A percentile compares a stretch with the other conserved stretches of the same genome.
Evolutionary conservation across 768 basidiomycete genomes (phyloP).

Genomic region (Epithele typhae): DNA sequence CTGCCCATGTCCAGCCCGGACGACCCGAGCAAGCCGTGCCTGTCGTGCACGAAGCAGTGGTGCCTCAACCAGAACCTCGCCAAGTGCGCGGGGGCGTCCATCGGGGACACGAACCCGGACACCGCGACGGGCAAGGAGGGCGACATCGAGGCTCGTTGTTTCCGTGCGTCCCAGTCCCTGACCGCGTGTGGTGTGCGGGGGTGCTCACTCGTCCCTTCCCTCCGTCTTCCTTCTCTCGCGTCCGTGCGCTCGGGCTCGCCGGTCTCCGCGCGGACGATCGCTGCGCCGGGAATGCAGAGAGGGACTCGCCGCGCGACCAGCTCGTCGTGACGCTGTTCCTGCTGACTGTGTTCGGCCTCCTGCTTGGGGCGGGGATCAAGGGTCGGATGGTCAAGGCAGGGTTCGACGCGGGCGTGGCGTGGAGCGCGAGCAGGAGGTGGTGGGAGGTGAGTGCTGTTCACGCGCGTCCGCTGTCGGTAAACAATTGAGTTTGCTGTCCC

Average conservation of each 20-base stretch:
- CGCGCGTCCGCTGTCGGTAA: neutral
- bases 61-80: conserved; percentile 87
- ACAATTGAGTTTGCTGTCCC: conserved; percentile 5
- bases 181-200: neutral
- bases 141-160: conserved; percentile 93
- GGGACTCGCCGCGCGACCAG: conserved; percentile 94
- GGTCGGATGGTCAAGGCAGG: conserved; percentile 78
- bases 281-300: conserved; percentile 44
- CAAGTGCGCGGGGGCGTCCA: conserved; percentile 74
- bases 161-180: conserved; percentile 57
- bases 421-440: conserved; percentile 66
- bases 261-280: neutral
- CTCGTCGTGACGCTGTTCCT: conserved; percentile 89
- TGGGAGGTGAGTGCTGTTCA: conserved; percentile 60
- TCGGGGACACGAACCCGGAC: conserved; percentile 88
- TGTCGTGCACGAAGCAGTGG: conserved; percentile 94
- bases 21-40: conserved; percentile 84
- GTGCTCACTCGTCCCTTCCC: too few relatives aligned
- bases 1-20: conserved; percentile 76
- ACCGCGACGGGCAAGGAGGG: conserved; percentile 94
- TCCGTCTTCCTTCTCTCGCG: conserved; percentile 4
- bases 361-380: conserved; percentile 82
- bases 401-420: conserved; percentile 56
- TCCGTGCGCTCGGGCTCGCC: conserved; percentile 3
- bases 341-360: conserved; percentile 79